phyloP scores from a whole-genome alignment of 2,329 filamentous ascomycete genomes.

The Plenodomus lindquistii region DNA sequence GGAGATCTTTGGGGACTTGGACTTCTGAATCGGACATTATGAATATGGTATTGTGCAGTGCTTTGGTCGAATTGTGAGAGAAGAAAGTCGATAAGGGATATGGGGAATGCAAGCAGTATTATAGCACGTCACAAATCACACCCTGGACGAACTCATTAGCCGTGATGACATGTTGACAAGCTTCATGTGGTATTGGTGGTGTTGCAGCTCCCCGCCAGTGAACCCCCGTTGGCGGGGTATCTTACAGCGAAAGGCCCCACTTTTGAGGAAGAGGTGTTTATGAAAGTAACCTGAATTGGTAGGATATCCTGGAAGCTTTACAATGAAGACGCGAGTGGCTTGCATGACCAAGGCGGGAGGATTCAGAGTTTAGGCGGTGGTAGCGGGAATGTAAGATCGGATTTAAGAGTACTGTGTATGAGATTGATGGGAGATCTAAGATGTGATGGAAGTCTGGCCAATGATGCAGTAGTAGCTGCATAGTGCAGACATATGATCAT shows the following conservation, averaged over 20 bases:
- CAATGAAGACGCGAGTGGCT: neutral
- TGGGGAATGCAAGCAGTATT: neutral
- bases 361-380: neutral
- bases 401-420: neutral
- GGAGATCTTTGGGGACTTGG: slow-evolving; percentile 28
- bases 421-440: neutral
- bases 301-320: slow-evolving; percentile 3
- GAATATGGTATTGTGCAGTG: neutral
- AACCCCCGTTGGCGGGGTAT: slow-evolving; percentile 9
- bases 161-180: neutral
- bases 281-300: neutral
- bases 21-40: slow-evolving; percentile 6
- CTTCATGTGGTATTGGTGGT: neutral
- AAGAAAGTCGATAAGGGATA: neutral
- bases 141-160: neutral
- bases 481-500: neutral
- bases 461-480: neutral
- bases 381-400: neutral
- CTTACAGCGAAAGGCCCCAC: slow-evolving; percentile 7
- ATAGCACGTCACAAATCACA: neutral
- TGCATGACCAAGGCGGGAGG: neutral
- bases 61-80: neutral
- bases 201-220: neutral
- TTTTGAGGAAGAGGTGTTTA: neutral
- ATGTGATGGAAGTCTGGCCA: neutral